Base-by-base conservation (phyloP, 73 alveolate genomes). In the Symbiodinium pilosum region DNA sequence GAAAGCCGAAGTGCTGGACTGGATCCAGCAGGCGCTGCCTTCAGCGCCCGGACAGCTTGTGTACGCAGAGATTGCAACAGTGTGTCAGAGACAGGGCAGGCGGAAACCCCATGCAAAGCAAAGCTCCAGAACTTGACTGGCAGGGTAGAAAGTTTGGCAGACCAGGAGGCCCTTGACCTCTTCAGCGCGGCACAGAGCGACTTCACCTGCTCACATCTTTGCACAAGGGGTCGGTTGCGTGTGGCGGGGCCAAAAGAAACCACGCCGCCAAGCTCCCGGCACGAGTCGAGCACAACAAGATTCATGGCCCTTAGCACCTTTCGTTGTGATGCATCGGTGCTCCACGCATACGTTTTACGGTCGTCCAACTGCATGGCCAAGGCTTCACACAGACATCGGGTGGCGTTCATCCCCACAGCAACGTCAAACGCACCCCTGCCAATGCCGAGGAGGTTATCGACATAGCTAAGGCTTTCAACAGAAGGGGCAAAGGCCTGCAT, bases 191-290 rank as follows among this genome's bases (percentile, higher is more conserved):
- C 3, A 6, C 81, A 86, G 6, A n/a, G 32, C 41, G 81, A 40
- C 6, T 9, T 36, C 9, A 86, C 21, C 0, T 1, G 26, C 3
- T 51, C 38, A 6, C 83, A 71, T 0, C 93, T 7, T 7, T 86
- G 28, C 18, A 3, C 4, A 14, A 86, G 83, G 3, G 24, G n/a
- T 2, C 40, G 1, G 38, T n/a, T 86, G 5, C 93, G 81, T 26
- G 18, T 24, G 20, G 21, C 43, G 0, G 16, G 0, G 11, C 69
- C 71, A 42, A 40, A 83, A 2, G 92, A n/a, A 36, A 86, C 11
- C 40, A 43, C 6, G 42, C 93, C 93, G 1, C 93, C 93, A 18
- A 86, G 83, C 39, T 86, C 93, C 26, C 93, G 71, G 1, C 83
- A 54, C 42, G 32, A 51, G 6, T 5, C 6, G 26, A 44, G 52